Evolutionary conservation across 1,284 basidiomycete genomes (phyloP), one percentile per base, ranked within the genome.

Genomic region (Trichosporon ovoides): DNA sequence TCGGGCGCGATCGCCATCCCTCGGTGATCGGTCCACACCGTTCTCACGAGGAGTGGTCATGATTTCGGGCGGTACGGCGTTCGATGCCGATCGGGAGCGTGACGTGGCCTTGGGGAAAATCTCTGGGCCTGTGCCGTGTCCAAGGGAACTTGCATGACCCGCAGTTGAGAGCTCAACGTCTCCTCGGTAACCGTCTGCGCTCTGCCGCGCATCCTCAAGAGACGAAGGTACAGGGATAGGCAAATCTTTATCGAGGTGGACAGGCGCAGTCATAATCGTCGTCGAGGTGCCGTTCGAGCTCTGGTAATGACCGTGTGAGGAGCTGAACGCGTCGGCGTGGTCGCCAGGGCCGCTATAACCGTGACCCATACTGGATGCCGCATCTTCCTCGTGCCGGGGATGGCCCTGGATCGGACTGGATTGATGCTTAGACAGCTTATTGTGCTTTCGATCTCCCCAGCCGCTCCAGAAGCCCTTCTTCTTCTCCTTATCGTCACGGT

Each of bases 1-100:
- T 6, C 43, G 43, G 28, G 14, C 28, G 22, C 43, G 43, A 48
- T 28, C 24, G 43, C 22, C 43, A 5, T 48, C 43, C 43, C 11
- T 48, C 6, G 16, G 43, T 9, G 28, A 4, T 11, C 31, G 37
- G 6, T 38, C 38, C 16, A 38, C 13, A 20, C 37, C 28, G 13
- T 9, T 43, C 28, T 53, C 52, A 13, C 43, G 43, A 5, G 38
- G 22, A 6, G 34, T 68, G 69, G 65, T 49, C 69, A 69, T 66
- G 28, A 74, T 69, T 37, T 68, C 69, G 20, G 64, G 55, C 14
- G 59, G 59, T n/a, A 70, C 70, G 37, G 66, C 68, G 38, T 68
- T 48, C 22, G 43, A 48, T 11, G 43, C 43, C 43, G 43, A 48
- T 61, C 43, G 43, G 14, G 43, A 48, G 13, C 43, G 43, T 16